Evolutionary conservation across 495 filamentous ascomycete genomes (phyloP).

Genomic region (Halenospora varia): DNA sequence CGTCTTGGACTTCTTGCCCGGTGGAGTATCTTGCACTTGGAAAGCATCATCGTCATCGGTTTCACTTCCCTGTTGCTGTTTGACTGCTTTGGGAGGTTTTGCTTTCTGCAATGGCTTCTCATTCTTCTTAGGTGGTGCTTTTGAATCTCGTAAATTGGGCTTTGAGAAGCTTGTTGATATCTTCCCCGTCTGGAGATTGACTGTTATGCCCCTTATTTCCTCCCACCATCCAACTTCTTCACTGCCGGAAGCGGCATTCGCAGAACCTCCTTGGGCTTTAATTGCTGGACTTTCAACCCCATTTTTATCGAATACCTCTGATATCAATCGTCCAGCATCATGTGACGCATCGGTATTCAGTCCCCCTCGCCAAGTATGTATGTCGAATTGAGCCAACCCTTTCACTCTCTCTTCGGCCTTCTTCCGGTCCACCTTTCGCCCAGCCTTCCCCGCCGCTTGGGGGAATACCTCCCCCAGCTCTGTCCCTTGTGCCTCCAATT

Average conservation of each 20-base stretch:
- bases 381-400: conserved; percentile 50
- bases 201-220: conserved; percentile 32
- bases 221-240: conserved; percentile 42
- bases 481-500: conserved; percentile 63
- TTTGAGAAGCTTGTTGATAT: conserved; percentile 10
- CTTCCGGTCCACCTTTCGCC: conserved; percentile 37
- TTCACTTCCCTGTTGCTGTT: conserved; percentile 5
- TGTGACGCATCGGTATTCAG: neutral
- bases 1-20: conserved; percentile 15
- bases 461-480: conserved; percentile 71
- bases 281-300: neutral
- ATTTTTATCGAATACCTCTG: conserved; percentile 26
- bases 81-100: neutral
- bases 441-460: conserved; percentile 46
- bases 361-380: conserved; percentile 37
- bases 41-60: conserved; percentile 45
- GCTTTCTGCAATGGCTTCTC: neutral
- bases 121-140: neutral
- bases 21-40: conserved; percentile 47
- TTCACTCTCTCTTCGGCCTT: conserved; percentile 47
- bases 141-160: neutral
- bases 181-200: conserved; percentile 10
- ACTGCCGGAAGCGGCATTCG: neutral
- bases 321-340: conserved; percentile 11
- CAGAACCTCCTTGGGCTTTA: conserved; percentile 10